Evolutionary conservation across 1,284 basidiomycete genomes (phyloP).

Genomic region (Ustilago hordei): DNA sequence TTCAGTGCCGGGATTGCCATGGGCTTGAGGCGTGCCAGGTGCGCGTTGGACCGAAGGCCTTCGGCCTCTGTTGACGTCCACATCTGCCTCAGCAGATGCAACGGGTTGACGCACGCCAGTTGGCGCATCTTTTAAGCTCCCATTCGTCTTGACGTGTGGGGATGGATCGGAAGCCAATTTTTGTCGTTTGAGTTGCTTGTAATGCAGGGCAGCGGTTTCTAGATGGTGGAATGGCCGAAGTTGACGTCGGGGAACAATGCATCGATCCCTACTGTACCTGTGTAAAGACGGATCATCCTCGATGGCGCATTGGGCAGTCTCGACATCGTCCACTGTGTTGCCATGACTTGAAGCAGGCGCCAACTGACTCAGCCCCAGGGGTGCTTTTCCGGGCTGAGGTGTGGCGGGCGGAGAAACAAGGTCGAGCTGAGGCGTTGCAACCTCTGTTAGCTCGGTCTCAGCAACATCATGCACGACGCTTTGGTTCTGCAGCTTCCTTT

Average conservation of each 20-base stretch:
- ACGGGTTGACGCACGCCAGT: not conserved
- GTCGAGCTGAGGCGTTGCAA: conserved; percentile 10
- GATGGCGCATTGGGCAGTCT: conserved; percentile 16
- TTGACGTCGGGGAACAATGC: conserved; percentile 11
- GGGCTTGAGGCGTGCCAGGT: not conserved
- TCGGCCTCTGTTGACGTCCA: conserved; percentile 17
- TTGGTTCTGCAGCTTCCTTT: conserved; percentile 38
- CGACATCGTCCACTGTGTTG: not conserved
- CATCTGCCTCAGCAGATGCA: conserved; percentile 2
- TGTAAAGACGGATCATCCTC: conserved; percentile 16
- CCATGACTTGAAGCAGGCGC: not conserved
- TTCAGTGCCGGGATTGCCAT: conserved; percentile 70
- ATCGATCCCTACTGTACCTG: not conserved
- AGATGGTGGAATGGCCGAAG: conserved; percentile 17
- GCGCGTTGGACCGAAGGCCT: conserved; percentile 14
- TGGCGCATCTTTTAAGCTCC: not conserved
- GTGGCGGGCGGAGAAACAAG: not conserved
- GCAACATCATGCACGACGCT: conserved; percentile 14
- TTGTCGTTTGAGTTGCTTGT: conserved; percentile 5
- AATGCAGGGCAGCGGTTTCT: not conserved
- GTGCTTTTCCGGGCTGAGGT: not conserved
- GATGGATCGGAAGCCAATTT: not conserved
- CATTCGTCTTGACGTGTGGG: not conserved
- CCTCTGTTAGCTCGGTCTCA: conserved; percentile 15
- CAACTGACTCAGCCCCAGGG: not conserved